Evolutionary conservation across 805 yeast genomes (phyloP).

Genomic region (Candida chilensis): DNA sequence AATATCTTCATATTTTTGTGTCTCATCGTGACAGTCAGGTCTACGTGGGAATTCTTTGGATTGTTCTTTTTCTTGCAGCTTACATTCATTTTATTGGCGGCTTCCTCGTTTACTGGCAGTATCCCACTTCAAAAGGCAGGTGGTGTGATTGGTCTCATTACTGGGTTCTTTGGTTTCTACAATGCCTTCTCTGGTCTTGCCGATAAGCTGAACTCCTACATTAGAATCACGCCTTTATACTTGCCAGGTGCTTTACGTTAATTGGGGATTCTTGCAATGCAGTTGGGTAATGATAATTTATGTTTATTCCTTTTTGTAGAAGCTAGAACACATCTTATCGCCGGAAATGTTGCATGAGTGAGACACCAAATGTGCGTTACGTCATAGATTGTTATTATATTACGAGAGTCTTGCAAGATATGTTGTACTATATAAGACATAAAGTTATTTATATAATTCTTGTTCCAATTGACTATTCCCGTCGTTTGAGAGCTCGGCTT

Average conservation of each 20-base stretch:
- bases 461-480: too few relatives aligned
- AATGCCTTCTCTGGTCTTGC: conserved; percentile 63
- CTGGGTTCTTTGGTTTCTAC: conserved; percentile 58
- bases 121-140: conserved; percentile 36
- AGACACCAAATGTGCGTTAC: too few relatives aligned
- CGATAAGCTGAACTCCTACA: conserved; percentile 43
- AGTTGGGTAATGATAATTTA: too few relatives aligned
- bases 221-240: conserved; percentile 37
- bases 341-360: too few relatives aligned
- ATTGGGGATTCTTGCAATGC: too few relatives aligned
- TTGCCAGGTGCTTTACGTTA: conserved; percentile 30
- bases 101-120: conserved; percentile 43
- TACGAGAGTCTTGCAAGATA: too few relatives aligned
- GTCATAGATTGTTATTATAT: too few relatives aligned
- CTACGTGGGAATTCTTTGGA: conserved; percentile 31
- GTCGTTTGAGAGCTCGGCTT: too few relatives aligned
- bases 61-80: conserved; percentile 43
- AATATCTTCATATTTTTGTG: conserved; percentile 53
- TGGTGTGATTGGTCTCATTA: conserved; percentile 55
- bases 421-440: too few relatives aligned
- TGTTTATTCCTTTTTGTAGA: too few relatives aligned
- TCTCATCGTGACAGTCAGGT: conserved; percentile 38
- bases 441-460: too few relatives aligned
- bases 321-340: too few relatives aligned
- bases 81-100: conserved; percentile 41